Percentiles rank a stretch among this genome's conserved stretches.
phyloP scores from a whole-genome alignment of 2,329 filamentous ascomycete genomes.

The Calonectria honghensis region DNA sequence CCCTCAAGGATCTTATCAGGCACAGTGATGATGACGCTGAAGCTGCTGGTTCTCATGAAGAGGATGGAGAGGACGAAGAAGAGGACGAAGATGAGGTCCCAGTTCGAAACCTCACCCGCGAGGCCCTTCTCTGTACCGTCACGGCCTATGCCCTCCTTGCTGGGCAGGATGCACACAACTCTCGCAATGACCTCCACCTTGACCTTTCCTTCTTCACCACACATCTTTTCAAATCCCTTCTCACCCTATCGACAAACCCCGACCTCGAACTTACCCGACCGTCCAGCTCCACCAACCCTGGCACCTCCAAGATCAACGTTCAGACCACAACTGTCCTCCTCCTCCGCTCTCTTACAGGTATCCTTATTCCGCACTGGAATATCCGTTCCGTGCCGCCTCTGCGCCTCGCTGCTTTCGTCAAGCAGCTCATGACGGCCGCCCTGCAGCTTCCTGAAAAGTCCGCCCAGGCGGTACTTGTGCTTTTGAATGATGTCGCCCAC shows the following conservation, averaged over 20 bases:
- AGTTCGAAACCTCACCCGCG: constrained; percentile 85
- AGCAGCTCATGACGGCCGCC: constrained; percentile 88
- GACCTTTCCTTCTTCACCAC: constrained; percentile 97
- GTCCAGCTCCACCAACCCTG: constrained; percentile 62
- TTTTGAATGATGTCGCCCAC: constrained; percentile 86
- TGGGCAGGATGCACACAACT: constrained; percentile 93
- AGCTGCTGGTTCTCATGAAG: constrained; percentile 64
- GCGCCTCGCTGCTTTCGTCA: constrained; percentile 92
- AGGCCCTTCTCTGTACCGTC: constrained; percentile 93
- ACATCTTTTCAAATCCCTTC: constrained; percentile 91
- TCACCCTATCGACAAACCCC: constrained; percentile 85
- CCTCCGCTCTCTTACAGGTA: constrained; percentile 87
- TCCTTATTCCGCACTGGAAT: constrained; percentile 85
- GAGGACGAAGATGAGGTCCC: constrained; percentile 67
- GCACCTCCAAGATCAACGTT: constrained; percentile 86
- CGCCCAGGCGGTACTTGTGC: constrained; percentile 83
- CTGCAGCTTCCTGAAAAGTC: constrained; percentile 95
- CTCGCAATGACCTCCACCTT: constrained; percentile 86
- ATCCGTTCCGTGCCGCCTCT: constrained; percentile 85
- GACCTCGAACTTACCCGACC: constrained; percentile 86
- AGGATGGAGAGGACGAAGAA: constrained; percentile 62
- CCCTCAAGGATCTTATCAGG: constrained; percentile 92
- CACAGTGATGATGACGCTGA: constrained; percentile 78
- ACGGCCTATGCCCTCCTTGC: constrained; percentile 97
- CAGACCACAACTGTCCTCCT: constrained; percentile 96